Evolutionary conservation across 2,329 filamentous ascomycete genomes (phyloP), one percentile per base, ranked within the genome.

Genomic region (Stenocarpella maydis): DNA sequence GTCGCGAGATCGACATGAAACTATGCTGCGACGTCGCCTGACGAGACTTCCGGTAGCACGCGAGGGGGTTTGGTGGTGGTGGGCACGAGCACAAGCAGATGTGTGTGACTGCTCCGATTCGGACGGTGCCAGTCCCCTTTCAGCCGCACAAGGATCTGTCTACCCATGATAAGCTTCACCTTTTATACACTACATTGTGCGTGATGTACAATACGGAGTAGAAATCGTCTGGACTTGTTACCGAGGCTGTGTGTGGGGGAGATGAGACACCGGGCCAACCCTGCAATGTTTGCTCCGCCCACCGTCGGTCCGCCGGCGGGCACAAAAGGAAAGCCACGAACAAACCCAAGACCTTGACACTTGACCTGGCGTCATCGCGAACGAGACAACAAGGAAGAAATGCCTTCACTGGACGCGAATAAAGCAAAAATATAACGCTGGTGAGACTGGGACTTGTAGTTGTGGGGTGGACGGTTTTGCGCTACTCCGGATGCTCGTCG

Each of bases 1-100:
- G 65, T 65, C 65, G 53, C 69, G 69, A 65, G 65, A 69, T 53
- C 21, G 58, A 66, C 54, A 39, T 71, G 69, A 71, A 71, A 71
- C 69, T 50, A 26, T 63, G 60, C 66, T 71, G 69, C 52, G 69
- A 71, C 69, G 58, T 55, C 17, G 39, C 61, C 69, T 67, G 52
- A 64, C 26, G 39, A 69, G 55, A 68, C 43, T 53, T 53, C 55
- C 55, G 54, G 66, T 60, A 49, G 52, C 65, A 58, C 21, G 31
- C 34, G 6, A 12, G 34, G 34, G 6, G 34, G 31, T 31, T 12
- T 9, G 31, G 9, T 34, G n/a, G 53, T 24, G 21, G 54, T 19
- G 43, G 64, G 37, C 49, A 43, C 55, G 49, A 58, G 61, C 34
- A 5, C 34, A 21, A 15, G 49, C 31, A 65, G 41, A 28, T 24